These are phyloP conservation scores for Trametes sanguinea DNA, from an alignment of 768 basidiomycete species.

Conservation along the genomic window DNA sequence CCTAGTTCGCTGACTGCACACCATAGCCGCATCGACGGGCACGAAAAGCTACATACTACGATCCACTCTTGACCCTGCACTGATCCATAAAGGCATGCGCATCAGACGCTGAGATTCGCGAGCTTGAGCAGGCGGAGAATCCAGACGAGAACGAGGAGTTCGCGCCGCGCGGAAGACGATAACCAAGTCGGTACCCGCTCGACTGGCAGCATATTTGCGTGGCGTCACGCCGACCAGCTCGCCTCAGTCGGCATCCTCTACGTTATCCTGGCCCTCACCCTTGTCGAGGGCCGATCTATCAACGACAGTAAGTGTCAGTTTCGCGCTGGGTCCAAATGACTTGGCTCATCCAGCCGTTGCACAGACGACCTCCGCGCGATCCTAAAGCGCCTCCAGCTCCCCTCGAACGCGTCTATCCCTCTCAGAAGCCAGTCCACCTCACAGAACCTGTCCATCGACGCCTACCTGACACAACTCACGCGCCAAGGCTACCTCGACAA, in stretches of 20 bases:
- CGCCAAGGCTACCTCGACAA: constrained; percentile 82
- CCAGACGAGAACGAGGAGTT: constrained; percentile 50
- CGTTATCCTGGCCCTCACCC: constrained; percentile 77
- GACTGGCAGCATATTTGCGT: constrained; percentile 73
- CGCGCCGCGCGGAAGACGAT: constrained; percentile 40
- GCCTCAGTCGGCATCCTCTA: constrained; percentile 74
- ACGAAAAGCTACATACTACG: constrained; percentile 86
- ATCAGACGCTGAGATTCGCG: constrained; percentile 42
- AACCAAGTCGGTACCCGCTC: constrained; percentile 46
- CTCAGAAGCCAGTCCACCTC: constrained; percentile 53
- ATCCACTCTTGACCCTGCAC: constrained; percentile 59
- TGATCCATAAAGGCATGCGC: constrained; percentile 66
- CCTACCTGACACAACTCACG: constrained; percentile 62
- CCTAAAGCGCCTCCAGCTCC: constrained; percentile 69
- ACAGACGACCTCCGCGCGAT: constrained; percentile 72
- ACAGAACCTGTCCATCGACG: constrained; percentile 58
- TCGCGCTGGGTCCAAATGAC: too few species aligned
- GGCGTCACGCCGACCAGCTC: constrained; percentile 69
- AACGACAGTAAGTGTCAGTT: constrained; percentile 62
- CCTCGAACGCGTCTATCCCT: constrained; percentile 48
- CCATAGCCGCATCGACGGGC: constrained; percentile 52
- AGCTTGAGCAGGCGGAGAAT: constrained; percentile 53
- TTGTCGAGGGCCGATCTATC: constrained; percentile 77
- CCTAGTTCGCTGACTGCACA: too few species aligned
- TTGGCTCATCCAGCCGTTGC: neutral